Base-by-base conservation (phyloP, 2,329 filamentous ascomycete genomes). In the Fusarium circinatum region DNA sequence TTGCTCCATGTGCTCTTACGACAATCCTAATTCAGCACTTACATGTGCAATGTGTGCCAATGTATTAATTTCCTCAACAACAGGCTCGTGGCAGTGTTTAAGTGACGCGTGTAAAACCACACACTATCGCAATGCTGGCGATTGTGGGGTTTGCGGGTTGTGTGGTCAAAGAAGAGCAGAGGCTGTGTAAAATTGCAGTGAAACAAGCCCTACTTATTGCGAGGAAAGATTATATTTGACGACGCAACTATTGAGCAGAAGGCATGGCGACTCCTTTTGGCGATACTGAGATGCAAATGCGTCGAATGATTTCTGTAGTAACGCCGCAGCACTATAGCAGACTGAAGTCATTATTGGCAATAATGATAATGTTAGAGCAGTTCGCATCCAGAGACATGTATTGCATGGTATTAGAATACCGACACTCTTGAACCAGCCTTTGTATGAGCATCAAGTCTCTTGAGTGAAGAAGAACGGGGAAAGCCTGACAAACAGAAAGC, bases 11-110 rank as follows among this genome's bases (percentile, higher is more conserved):
- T 97, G 94, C 81, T 94, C 93, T 0, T 88, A 92, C 57, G 83
- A 84, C 57, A 95, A 94, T 78, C 83, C 86, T 11, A 54, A 78
- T 1, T 76, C 79, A 14, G 84, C 88, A 13, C 81, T 90, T 5
- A 92, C 89, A 8, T 96, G 94, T 80, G 82, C 82, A 13, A 87
- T 91, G 60, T 96, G 94, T 80, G 88, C 90, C 30, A 90, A 96
- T 73, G 93, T 95, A 3, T 82, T 96, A 5, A 85, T 89, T 49
- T 82, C 85, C 2, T 78, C 86, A 56, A 85, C 91, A 49, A 82
- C 86, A 1, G 82, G 85, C 24, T 82, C 88, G n/a, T 96, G 94
- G 93, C 82, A 82, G 54, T 96, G 93, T 79, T 80, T 79, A 48
- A 89, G 86, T 72, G 78, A 80, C 8, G 73, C 82, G 6, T 96